Conservation (phyloP, 768 basidiomycete species). For the Termitomyces sp. region DNA sequence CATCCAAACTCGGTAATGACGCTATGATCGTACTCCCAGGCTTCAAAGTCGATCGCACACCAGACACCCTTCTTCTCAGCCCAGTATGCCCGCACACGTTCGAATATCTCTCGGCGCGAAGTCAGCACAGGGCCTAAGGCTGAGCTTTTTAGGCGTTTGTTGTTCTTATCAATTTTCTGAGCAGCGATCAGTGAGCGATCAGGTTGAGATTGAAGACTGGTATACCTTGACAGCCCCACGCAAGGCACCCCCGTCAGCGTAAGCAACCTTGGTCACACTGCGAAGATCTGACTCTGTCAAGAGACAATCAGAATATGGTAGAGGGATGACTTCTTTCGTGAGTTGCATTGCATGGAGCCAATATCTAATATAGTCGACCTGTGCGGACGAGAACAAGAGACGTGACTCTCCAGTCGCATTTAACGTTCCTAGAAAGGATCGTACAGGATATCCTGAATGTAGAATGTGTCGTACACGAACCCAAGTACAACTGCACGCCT, state of each 20-base stretch:
- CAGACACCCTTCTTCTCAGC: conserved; percentile 59
- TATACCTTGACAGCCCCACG: conserved; percentile 55
- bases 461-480: conserved; percentile 26
- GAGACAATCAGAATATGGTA: conserved; percentile 77
- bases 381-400: conserved; percentile 77
- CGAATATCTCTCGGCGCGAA: conserved; percentile 58
- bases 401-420: conserved; percentile 61
- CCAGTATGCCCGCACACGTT: conserved; percentile 63
- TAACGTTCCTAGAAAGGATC: conserved; percentile 45
- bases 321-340: conserved; percentile 56
- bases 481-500: conserved; percentile 70
- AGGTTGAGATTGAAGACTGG: background rate
- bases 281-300: conserved; percentile 53
- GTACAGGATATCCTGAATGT: background rate
- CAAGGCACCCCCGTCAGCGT: conserved; percentile 47
- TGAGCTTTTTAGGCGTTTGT: conserved; percentile 67
- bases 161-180: conserved; percentile 74
- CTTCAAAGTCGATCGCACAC: conserved; percentile 79
- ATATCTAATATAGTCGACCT: conserved; percentile 81
- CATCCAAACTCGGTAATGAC: conserved; percentile 83
- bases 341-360: conserved; percentile 74
- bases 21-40: conserved; percentile 73
- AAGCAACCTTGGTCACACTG: conserved; percentile 52
- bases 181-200: background rate
- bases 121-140: conserved; percentile 38